Evolutionary conservation across 495 filamentous ascomycete genomes (phyloP).

Genomic region (Neurospora sublineolata): DNA sequence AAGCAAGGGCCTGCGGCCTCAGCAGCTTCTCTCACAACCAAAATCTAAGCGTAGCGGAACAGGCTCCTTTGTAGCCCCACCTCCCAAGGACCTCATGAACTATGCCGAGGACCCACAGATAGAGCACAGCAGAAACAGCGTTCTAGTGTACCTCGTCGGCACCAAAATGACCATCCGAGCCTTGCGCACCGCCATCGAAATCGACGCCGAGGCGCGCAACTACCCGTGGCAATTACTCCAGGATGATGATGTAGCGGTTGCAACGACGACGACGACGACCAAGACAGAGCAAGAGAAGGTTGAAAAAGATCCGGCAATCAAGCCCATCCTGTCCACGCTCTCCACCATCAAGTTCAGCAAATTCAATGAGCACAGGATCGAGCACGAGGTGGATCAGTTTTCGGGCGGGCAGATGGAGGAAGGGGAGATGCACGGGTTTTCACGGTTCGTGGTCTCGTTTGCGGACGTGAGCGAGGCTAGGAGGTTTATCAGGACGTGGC

Average conservation of each 20-base stretch:
- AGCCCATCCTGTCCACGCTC: not conserved
- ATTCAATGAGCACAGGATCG: not conserved
- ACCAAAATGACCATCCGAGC: conserved; percentile 5
- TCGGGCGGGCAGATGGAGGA: not conserved
- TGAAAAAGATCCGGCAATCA: not conserved
- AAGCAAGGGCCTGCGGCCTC: not conserved
- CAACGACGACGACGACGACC: conserved; percentile 13
- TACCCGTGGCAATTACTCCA: conserved; percentile 31
- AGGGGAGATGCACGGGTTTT: conserved; percentile 3
- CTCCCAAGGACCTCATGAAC: not conserved
- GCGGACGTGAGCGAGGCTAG: conserved; percentile 36
- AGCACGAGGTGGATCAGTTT: not conserved
- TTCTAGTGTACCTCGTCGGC: conserved; percentile 34
- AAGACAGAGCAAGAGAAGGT: not conserved
- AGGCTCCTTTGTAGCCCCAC: not conserved
- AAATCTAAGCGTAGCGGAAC: not conserved
- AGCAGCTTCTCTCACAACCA: not conserved
- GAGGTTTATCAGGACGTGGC: conserved; percentile 47
- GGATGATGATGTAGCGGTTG: conserved; percentile 11
- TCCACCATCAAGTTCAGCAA: not conserved
- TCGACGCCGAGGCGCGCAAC: conserved; percentile 30
- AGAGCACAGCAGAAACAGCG: conserved; percentile 8
- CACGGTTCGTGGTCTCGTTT: conserved; percentile 40
- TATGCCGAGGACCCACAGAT: conserved; percentile 30
- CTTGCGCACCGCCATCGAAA: conserved; percentile 26